A percentile compares a stretch with the other conserved stretches of the same genome.
Conservation (phyloP, 345 rosid species). For the Crucihimalaya himalaica region DNA sequence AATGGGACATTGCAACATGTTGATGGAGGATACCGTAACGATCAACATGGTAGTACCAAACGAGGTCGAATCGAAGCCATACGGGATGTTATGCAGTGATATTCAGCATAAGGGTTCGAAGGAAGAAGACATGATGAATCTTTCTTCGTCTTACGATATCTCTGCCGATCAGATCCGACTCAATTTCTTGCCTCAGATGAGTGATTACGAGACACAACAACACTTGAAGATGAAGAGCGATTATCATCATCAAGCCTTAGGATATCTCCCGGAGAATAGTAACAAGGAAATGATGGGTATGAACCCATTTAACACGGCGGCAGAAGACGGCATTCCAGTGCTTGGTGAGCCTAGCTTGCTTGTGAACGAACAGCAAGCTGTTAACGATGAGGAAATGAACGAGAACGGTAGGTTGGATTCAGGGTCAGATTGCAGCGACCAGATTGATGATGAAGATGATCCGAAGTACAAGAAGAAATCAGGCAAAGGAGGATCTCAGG, state of each 20-base stretch:
- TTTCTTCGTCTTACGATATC: conserved; percentile 48
- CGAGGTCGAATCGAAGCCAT: conserved; percentile 44
- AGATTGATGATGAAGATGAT: conserved; percentile 71
- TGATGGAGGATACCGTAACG: conserved; percentile 49
- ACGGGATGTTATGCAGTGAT: conserved; percentile 30
- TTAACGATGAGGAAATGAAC: conserved; percentile 46
- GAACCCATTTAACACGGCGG: conserved; percentile 36
- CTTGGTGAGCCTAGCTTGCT: conserved; percentile 46
- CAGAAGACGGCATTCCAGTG: conserved; percentile 43
- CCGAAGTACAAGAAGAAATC: conserved; percentile 47
- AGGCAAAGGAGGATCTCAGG: conserved; percentile 55
- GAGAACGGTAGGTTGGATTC: conserved; percentile 67
- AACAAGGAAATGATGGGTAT: conserved; percentile 38
- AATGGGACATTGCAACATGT: conserved; percentile 53
- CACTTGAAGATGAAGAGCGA: conserved; percentile 42
- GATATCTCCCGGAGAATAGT: conserved; percentile 35
- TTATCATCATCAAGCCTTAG: conserved; percentile 37
- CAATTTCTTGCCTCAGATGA: conserved; percentile 53
- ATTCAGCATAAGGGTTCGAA: conserved; percentile 34
- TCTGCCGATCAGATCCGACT: conserved; percentile 47
- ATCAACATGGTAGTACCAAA: conserved; percentile 32
- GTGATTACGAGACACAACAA: conserved; percentile 37
- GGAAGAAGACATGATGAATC: conserved; percentile 43
- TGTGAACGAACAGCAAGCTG: conserved; percentile 42
- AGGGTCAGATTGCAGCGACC: conserved; percentile 76